Conservation (phyloP, 257 asterid genomes). For the Primulina huaijiensis region DNA sequence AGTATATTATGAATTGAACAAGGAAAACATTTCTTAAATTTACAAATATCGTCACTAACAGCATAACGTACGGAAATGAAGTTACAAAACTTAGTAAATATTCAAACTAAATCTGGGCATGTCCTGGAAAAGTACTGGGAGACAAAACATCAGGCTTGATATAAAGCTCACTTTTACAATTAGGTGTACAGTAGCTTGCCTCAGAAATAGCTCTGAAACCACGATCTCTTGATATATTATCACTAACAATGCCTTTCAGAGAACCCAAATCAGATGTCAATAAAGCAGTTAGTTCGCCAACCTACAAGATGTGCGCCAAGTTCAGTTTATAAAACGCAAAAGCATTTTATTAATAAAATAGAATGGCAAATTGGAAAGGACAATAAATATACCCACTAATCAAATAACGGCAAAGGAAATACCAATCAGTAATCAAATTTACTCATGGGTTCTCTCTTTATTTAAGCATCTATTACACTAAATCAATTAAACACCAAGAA, state of each 20-base stretch:
- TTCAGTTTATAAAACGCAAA: conserved; percentile 14
- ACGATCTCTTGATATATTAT: conserved; percentile 92
- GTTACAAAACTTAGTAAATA: conserved; percentile 15
- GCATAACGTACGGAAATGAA: not conserved
- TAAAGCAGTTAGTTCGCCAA: conserved; percentile 88
- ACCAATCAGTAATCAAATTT: not conserved
- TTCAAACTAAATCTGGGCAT: not conserved
- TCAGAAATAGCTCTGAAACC: conserved; percentile 97
- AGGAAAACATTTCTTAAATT: not conserved
- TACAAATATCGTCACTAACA: not conserved
- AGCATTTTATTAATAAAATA: not conserved
- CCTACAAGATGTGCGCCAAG: conserved; percentile 46
- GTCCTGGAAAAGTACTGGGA: conserved; percentile 19
- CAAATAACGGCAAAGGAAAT: not conserved
- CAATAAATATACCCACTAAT: not conserved
- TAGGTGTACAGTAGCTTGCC: conserved; percentile 89
- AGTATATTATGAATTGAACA: not conserved
- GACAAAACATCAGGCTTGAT: conserved; percentile 27
- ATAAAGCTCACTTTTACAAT: conserved; percentile 69
- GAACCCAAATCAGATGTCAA: conserved; percentile 92
- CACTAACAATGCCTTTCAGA: conserved; percentile 80
- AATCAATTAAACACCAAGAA: conserved; percentile 2
- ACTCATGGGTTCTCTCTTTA: not conserved
- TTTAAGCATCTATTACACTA: not conserved
- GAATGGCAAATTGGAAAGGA: conserved; percentile 9